A percentile compares a stretch with the other conserved stretches of the same genome.
Conservation (phyloP, 345 rosid genomes). For the rapeseed (Brassica napus) region DNA sequence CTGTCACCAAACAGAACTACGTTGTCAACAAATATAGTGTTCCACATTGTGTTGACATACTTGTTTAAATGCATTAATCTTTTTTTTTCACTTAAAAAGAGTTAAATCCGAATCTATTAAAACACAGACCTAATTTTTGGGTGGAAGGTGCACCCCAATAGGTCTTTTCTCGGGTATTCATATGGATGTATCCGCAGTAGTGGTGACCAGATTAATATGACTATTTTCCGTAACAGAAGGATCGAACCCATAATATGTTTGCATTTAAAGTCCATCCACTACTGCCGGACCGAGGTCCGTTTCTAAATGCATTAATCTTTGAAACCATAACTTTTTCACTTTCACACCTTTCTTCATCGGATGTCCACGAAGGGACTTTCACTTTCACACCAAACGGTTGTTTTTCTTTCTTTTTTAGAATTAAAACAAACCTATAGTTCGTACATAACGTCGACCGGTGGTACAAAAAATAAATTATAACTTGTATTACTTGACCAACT, state of each 20-base stretch:
- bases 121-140: too few relatives aligned
- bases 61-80: constrained; percentile 13
- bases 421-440: not conserved
- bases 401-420: not conserved
- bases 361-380: not conserved
- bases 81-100: too few relatives aligned
- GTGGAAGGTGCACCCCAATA: too few relatives aligned
- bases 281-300: too few relatives aligned
- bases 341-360: not conserved
- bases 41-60: not conserved
- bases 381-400: not conserved
- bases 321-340: not conserved
- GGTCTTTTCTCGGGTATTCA: too few relatives aligned
- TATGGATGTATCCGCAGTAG: too few relatives aligned
- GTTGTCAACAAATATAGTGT: not conserved
- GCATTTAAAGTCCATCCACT: too few relatives aligned
- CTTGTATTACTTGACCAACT: constrained; percentile 11
- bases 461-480: not conserved
- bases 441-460: not conserved
- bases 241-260: too few relatives aligned
- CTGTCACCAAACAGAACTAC: not conserved
- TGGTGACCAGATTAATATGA: too few relatives aligned
- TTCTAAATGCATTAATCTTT: not conserved
- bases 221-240: too few relatives aligned
- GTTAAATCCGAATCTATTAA: too few relatives aligned